Base-by-base conservation (phyloP, 345 rosid genomes). In the Lenwebbia sp. region DNA sequence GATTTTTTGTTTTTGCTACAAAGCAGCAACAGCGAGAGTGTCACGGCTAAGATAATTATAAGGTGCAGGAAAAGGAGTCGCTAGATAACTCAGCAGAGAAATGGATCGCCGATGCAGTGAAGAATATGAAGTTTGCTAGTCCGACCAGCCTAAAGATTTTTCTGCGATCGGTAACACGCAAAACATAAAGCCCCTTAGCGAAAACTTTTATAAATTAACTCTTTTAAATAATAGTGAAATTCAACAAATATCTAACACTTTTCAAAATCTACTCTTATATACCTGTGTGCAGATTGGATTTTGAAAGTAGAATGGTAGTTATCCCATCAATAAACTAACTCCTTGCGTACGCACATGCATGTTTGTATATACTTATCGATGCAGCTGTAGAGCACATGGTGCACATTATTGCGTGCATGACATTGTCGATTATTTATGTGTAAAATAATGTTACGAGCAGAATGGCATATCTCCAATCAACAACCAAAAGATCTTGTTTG, bases 81-180 rank as follows among this genome's bases (percentile, higher is more conserved):
- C 13, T 17, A 21, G n/a, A 49, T 26, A 3, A 52, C 21, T 28
- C 4, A 10, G 85, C 21, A 26, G 88, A 54, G 21, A 83, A 53
- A 22, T 86, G 88, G 88, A 86, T 86, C 56, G 51, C 33, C 7
- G 51, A 83, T 82, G 88, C 88, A 6, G 52, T 86, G 4, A 83
- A 65, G 13, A 55, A 11, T 33, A 86, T 86, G 62, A 65, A 86
- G 26, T 62, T 85, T 41, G 85, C 85, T 52, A 82, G 85, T 60
- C 88, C 88, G 7, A 83, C 70, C 26, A 50, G 85, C 40, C 88
- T 86, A 47, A 86, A 86, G 62, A 86, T 86, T n/a, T 60, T 40
- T 53, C 83, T 86, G 2, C 49, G 60, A 86, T 83, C 84, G 52
- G 70, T 78, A 14, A 55, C 23, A 1, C 15, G 25, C 12, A 51